A percentile compares a stretch with the other conserved stretches of the same genome.
Conservation (phyloP, 192 early-diverging fungal genomes). For the Coemansia sp. region DNA sequence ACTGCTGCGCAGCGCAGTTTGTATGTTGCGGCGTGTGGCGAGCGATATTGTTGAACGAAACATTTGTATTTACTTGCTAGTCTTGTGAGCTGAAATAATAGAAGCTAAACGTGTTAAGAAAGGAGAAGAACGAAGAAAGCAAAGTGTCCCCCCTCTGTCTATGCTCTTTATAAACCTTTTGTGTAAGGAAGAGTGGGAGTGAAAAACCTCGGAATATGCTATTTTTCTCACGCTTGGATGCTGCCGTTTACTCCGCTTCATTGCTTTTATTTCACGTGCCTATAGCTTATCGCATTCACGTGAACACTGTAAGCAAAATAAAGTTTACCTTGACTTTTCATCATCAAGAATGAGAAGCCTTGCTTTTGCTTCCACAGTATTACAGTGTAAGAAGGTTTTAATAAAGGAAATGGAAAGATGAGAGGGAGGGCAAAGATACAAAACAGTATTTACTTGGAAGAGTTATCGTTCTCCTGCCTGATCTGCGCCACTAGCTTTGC, state of each 20-base stretch:
- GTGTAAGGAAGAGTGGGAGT: not conserved
- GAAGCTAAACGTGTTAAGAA: not conserved
- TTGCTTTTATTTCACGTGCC: not conserved
- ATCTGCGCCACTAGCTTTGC: slow-evolving; percentile 50
- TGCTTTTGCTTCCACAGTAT: too few relatives aligned
- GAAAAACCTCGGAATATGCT: not conserved
- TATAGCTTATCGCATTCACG: not conserved
- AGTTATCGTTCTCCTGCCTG: slow-evolving; percentile 16
- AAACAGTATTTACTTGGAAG: not conserved
- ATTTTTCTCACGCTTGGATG: slow-evolving; percentile 1
- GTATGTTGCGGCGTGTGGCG: slow-evolving; percentile 10
- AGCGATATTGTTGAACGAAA: slow-evolving; percentile 12
- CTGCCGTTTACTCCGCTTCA: not conserved
- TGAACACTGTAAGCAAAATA: too few relatives aligned
- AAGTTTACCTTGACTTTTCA: too few relatives aligned
- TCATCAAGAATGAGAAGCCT: too few relatives aligned
- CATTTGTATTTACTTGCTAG: not conserved
- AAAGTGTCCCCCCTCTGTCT: too few relatives aligned
- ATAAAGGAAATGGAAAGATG: not conserved
- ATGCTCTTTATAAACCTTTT: too few relatives aligned
- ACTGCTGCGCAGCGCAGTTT: not conserved
- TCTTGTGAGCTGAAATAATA: not conserved
- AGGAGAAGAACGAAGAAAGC: not conserved
- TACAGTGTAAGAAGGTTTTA: not conserved
- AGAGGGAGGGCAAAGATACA: not conserved